Evolutionary conservation across 768 basidiomycete genomes (phyloP).

Genomic region (Daedaleopsis nitida): DNA sequence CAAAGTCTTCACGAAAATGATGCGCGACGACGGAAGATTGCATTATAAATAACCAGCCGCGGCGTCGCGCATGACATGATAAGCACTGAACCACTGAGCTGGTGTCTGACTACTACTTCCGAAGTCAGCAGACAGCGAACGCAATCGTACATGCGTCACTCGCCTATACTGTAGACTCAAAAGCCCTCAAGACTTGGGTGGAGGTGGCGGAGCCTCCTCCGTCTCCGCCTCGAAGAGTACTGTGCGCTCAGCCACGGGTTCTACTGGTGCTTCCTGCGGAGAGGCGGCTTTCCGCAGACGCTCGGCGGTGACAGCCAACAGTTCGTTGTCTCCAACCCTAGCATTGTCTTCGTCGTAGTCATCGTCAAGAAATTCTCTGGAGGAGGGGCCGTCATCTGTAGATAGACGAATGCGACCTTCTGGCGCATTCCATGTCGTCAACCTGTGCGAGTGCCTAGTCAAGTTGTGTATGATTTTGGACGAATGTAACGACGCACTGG

Average conservation of each 20-base stretch:
- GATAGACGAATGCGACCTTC: conserved; percentile 69
- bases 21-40: background rate
- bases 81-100: background rate
- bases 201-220: conserved; percentile 14
- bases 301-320: conserved; percentile 22
- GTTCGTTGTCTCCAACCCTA: conserved; percentile 34
- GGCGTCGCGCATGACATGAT: background rate
- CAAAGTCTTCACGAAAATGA: background rate
- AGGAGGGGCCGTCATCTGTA: conserved; percentile 71
- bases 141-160: background rate
- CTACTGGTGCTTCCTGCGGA: background rate
- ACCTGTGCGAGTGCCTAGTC: conserved; percentile 37
- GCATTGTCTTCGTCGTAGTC: conserved; percentile 55
- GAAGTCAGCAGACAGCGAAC: conserved; percentile 1
- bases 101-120: background rate
- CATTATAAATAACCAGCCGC: background rate
- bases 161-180: background rate
- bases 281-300: conserved; percentile 14
- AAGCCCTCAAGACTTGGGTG: conserved; percentile 10
- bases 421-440: conserved; percentile 54
- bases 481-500: conserved; percentile 43
- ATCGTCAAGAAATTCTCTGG: conserved; percentile 63
- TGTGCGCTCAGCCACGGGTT: background rate
- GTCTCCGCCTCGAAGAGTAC: conserved; percentile 11
- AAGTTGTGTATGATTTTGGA: background rate